Conservation (phyloP, 768 basidiomycete genomes). For the Hygrocybe punicea region DNA sequence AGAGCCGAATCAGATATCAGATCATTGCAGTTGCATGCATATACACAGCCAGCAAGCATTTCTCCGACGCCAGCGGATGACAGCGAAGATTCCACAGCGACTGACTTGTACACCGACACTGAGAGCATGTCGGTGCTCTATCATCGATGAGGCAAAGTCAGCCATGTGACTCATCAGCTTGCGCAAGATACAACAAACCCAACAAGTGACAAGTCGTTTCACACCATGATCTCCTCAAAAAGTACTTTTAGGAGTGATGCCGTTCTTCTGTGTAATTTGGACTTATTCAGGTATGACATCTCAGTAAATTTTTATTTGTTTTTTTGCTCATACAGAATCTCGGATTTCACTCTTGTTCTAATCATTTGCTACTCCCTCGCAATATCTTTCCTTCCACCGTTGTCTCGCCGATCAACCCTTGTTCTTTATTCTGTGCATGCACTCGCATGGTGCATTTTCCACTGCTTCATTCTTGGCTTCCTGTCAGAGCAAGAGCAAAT, state of each 20-base stretch:
- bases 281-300: slow-evolving; percentile 70
- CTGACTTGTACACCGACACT: slow-evolving; percentile 60
- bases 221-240: slow-evolving; percentile 84
- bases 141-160: background rate
- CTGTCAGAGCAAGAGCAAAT: slow-evolving; percentile 82
- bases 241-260: slow-evolving; percentile 89
- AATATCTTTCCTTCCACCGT: slow-evolving; percentile 54
- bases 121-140: slow-evolving; percentile 55
- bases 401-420: slow-evolving; percentile 50
- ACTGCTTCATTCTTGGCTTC: slow-evolving; percentile 82
- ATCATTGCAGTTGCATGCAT: too few species aligned
- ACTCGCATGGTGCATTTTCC: slow-evolving; percentile 79
- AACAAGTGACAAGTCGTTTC: slow-evolving; percentile 37
- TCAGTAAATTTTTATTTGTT: slow-evolving; percentile 15
- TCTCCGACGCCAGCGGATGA: slow-evolving; percentile 65
- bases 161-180: too few species aligned
- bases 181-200: background rate
- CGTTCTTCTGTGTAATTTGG: slow-evolving; percentile 75
- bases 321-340: slow-evolving; percentile 51
- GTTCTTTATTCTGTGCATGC: slow-evolving; percentile 79
- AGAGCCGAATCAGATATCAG: too few species aligned
- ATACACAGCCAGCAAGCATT: slow-evolving; percentile 21
- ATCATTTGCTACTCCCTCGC: slow-evolving; percentile 65
- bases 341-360: slow-evolving; percentile 78
- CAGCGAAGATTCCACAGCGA: slow-evolving; percentile 71